phyloP scores from a whole-genome alignment of 2,329 filamentous ascomycete genomes.

The Exserohilum turcica region DNA sequence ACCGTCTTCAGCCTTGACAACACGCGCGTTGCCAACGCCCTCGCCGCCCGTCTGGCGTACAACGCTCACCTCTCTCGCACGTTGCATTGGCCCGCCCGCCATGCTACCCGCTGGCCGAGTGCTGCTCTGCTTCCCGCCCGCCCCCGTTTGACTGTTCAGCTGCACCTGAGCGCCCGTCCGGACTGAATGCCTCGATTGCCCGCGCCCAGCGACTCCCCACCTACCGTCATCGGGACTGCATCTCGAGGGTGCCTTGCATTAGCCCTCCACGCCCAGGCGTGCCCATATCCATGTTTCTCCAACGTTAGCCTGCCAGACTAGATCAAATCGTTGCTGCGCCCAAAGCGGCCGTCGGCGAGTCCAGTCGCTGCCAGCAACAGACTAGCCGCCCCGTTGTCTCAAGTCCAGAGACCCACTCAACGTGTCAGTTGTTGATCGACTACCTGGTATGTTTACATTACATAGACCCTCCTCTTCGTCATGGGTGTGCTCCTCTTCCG shows the following conservation, averaged over 20 bases:
- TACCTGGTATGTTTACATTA: conserved; percentile 28
- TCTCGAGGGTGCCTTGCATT: conserved; percentile 15
- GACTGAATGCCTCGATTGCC: conserved; percentile 5
- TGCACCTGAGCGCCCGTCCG: conserved; percentile 6
- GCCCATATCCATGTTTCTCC: conserved; percentile 5
- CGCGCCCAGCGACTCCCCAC: neutral
- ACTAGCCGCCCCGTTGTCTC: conserved; percentile 7
- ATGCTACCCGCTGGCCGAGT: neutral
- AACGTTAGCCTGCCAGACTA: conserved; percentile 11
- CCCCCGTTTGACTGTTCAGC: conserved; percentile 1
- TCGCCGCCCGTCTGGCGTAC: neutral
- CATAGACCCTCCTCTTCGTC: conserved; percentile 23
- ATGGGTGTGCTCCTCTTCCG: conserved; percentile 20
- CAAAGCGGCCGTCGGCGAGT: conserved; percentile 11
- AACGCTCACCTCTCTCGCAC: neutral
- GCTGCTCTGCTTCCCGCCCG: neutral
- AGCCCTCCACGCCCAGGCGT: conserved; percentile 2
- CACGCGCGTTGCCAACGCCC: conserved; percentile 1
- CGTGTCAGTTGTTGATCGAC: conserved; percentile 12
- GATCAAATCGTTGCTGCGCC: neutral
- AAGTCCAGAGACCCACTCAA: conserved; percentile 7
- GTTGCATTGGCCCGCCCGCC: neutral
- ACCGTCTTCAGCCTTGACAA: conserved; percentile 5
- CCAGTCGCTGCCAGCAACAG: conserved; percentile 5
- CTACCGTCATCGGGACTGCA: conserved; percentile 6